Evolutionary conservation across 1,284 basidiomycete genomes (phyloP).

Genomic region (Hemileia vastatrix): DNA sequence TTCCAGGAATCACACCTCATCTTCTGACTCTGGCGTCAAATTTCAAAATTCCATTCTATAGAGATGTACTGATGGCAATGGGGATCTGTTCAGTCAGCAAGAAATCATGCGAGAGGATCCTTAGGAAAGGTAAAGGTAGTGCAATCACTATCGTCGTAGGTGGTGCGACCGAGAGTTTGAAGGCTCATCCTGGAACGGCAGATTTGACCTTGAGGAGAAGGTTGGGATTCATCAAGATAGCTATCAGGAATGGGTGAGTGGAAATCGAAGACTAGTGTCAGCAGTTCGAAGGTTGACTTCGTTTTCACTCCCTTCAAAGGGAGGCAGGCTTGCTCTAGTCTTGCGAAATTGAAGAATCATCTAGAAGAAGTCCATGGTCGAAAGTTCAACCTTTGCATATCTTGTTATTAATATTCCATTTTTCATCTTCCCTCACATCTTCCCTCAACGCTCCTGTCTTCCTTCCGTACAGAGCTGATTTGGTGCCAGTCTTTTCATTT

Average conservation of each 20-base stretch:
- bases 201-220: conserved; percentile 77
- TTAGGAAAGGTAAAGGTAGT: conserved; percentile 58
- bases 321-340: neutral
- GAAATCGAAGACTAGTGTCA: neutral
- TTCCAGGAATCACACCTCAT: conserved; percentile 85
- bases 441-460: neutral
- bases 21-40: conserved; percentile 82
- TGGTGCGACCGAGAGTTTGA: conserved; percentile 88
- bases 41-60: conserved; percentile 85
- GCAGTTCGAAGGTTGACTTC: neutral
- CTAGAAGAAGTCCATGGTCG: neutral
- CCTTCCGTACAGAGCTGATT: conserved; percentile 67
- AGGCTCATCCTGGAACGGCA: conserved; percentile 87
- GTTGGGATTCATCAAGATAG: conserved; percentile 89
- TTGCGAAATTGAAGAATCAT: conserved; percentile 17
- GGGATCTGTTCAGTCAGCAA: conserved; percentile 90
- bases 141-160: conserved; percentile 92
- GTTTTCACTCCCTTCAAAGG: conserved; percentile 11
- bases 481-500: conserved; percentile 91
- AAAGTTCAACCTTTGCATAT: neutral
- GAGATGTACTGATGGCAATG: conserved; percentile 73
- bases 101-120: conserved; percentile 75
- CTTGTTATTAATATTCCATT: neutral
- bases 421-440: neutral
- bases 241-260: conserved; percentile 75